These are phyloP conservation scores for Gynandropsis gynandra DNA, from an alignment of 345 rosid genomes.

Conservation along the genomic window DNA sequence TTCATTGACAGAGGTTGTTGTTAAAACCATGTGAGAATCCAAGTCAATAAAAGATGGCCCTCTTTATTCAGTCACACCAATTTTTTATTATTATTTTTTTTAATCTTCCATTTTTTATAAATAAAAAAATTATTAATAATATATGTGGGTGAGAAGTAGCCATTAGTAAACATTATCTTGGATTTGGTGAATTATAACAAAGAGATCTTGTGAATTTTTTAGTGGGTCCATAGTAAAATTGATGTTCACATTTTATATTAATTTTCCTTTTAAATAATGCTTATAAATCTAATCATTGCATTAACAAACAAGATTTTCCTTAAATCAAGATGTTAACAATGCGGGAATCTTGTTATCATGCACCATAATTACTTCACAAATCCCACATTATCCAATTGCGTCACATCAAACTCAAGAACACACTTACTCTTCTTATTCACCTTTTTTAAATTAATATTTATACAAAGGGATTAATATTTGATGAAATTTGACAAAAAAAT, in stretches of 20 bases:
- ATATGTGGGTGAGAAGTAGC: slow-evolving; percentile 23
- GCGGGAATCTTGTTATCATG: slow-evolving; percentile 45
- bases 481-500: no score
- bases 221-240: slow-evolving; percentile 47
- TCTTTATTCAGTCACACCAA: slow-evolving; percentile 20
- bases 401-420: slow-evolving; percentile 19
- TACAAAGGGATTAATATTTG: no score
- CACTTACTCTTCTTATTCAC: no score
- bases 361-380: slow-evolving; percentile 50
- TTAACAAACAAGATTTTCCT: slow-evolving; percentile 37
- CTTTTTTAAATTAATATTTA: no score
- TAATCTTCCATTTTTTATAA: slow-evolving; percentile 24
- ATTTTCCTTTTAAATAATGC: slow-evolving; percentile 24
- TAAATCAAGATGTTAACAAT: slow-evolving; percentile 42
- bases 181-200: slow-evolving; percentile 50
- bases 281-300: slow-evolving; percentile 47
- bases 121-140: background rate
- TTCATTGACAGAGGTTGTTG: slow-evolving; percentile 28
- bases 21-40: slow-evolving; percentile 24
- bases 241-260: slow-evolving; percentile 50
- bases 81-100: slow-evolving; percentile 10
- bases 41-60: slow-evolving; percentile 17
- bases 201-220: slow-evolving; percentile 32
- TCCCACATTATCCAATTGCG: slow-evolving; percentile 23
- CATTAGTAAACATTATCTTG: slow-evolving; percentile 21